Base-by-base conservation (phyloP, 805 yeast genomes). In the Kurtzmaniella fragi region DNA sequence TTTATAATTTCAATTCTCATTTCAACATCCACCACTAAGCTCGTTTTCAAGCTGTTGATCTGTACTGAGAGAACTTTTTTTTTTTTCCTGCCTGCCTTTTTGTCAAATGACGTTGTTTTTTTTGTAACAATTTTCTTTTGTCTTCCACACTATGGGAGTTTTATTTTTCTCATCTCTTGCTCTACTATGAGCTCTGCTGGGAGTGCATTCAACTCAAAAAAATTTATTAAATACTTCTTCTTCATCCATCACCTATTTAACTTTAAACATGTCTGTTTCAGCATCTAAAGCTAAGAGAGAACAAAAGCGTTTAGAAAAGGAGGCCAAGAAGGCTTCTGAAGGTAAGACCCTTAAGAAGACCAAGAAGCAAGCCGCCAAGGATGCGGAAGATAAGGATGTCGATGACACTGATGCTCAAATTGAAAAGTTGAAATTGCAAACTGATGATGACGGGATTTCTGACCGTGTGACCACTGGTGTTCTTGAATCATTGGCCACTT, bases 381-480 rank as follows among this genome's bases (percentile, higher is more conserved):
- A 72, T 44, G 60, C 70, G 37, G 73, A 65, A 54, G 73, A 67
- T 43, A 61, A 58, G 38, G 85, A 74, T 20, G 80, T 70, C 35
- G 82, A 78, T 37, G 73, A 73, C 38, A 76, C 84, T 35, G 84
- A 85, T 37, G 78, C 82, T 45, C 87, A 80, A 59, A 80, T 93
- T 57, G 84, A 82, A 46, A 82, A 87, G 67, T 75, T 91, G 70
- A 91, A 91, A 67, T 70, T 90, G 59, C 99, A 91, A 70, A 84
- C 84, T 61, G 99, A 91, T 66, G 82, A 86, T 61, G 82, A 89
- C 56, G 99, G 99, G 51, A 59, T 91, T 42, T 87, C 96, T 34
- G 99, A 91, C 66, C 86, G 99, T 74, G 99, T 91, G 49, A 85
- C 91, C 52, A 91, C 99, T 33, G 99, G 99, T 76, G 99, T 93